phyloP scores from a whole-genome alignment of 2,329 filamentous ascomycete genomes.

The Endothia cerciana region DNA sequence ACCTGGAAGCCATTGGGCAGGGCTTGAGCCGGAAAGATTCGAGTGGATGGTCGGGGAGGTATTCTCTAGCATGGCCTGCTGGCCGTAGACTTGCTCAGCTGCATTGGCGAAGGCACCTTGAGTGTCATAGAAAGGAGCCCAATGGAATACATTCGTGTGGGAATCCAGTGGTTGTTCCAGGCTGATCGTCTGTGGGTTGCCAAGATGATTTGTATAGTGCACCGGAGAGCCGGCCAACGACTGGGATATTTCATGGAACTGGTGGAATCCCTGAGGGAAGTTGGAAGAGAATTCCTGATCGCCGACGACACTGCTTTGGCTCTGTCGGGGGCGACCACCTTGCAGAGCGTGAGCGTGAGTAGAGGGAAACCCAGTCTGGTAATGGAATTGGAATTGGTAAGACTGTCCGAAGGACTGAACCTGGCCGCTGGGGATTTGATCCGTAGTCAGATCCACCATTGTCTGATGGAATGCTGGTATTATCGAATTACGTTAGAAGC shows the following conservation, averaged over 20 bases:
- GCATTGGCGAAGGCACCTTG: conserved; percentile 1
- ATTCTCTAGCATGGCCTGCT: not conserved
- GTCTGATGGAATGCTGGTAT: not conserved
- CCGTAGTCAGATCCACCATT: not conserved
- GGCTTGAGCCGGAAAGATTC: not conserved
- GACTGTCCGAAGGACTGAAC: conserved; percentile 3
- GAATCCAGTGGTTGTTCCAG: not conserved
- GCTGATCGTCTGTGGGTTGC: not conserved
- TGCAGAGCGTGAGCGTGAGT: not conserved
- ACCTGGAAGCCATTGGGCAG: not conserved
- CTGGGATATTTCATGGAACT: not conserved
- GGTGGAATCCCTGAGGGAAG: conserved; percentile 4
- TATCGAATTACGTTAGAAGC: not conserved
- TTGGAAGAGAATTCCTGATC: not conserved
- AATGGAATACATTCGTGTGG: not conserved
- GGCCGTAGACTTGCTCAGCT: conserved; percentile 5
- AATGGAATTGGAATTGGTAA: conserved; percentile 7
- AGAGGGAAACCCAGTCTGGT: not conserved
- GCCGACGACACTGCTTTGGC: not conserved
- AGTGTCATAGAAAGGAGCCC: not conserved
- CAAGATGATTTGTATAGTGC: not conserved
- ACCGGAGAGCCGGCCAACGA: not conserved
- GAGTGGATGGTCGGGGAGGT: not conserved
- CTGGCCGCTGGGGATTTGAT: not conserved
- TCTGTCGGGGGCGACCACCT: not conserved